Evolutionary conservation across 176 grass and related monocot genomes (phyloP), one percentile per base, ranked within the genome.

Genomic region (Tillandsia fasciculata): DNA sequence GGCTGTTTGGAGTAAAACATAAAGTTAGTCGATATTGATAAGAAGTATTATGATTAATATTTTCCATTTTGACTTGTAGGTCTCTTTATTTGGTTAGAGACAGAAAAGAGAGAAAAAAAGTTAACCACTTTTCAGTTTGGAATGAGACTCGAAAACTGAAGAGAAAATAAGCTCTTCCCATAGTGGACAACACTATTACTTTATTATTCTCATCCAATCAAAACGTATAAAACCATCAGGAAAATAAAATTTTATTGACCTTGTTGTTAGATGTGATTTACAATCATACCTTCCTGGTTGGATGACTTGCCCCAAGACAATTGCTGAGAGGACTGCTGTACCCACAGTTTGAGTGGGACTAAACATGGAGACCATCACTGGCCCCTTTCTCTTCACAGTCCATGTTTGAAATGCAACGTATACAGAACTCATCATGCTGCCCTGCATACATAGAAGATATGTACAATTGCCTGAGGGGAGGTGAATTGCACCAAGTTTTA

Each of bases 281-380:
- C 10, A 51, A 23, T 23, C 52, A 18, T 88, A 88, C 91, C 91
- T 88, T 78, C 47, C 78, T 50, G 70, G 72, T 17, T 84, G 69
- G 59, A 96, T 50, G 14, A 67, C 64, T 49, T 89, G 75, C 0
- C 83, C 61, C 63, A 96, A 74, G 72, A 88, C 75, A 23, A 91
- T 77, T 11, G 76, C 83, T 0, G 91, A 91, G 53, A 91, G 82
- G 53, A 91, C 70, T 2, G 75, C 80, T 10, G 91, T 80, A 72
- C 85, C 77, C 18, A 96, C 78, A 6, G 85, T 91, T 72, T 85
- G 84, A 15, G 72, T 83, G 0, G 92, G 88, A 70, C 63, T 88
- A 73, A 96, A 96, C 64, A 89, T 83, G 20, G 80, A 91, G 52
- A 91, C 88, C 22, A 88, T 79, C 10, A 96, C 80, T 0, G 88